These are phyloP conservation scores for Diplotaxis tenuifolia DNA, from an alignment of 345 rosid genomes.

Conservation along the genomic window DNA sequence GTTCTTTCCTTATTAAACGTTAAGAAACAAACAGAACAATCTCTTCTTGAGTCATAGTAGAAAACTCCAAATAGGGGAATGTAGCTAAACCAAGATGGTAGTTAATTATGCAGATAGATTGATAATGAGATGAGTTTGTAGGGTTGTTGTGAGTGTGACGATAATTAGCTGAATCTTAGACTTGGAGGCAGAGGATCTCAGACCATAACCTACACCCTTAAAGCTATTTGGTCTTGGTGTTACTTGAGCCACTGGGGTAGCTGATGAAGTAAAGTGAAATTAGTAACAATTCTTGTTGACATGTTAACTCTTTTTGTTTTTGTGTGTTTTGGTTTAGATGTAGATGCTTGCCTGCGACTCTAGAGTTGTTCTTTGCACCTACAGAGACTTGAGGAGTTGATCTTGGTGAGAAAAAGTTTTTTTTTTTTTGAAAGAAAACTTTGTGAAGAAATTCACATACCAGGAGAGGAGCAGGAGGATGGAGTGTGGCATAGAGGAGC, in stretches of 20 bases:
- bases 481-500: slow-evolving; percentile 53
- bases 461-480: slow-evolving; percentile 54
- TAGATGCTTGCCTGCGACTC: slow-evolving; percentile 46
- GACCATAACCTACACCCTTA: slow-evolving; percentile 42
- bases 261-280: slow-evolving; percentile 31
- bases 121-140: slow-evolving; percentile 26
- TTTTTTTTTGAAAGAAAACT: neutral
- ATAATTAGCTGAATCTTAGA: slow-evolving; percentile 23
- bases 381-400: slow-evolving; percentile 46
- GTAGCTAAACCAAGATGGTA: slow-evolving; percentile 7
- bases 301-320: neutral
- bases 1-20: no score
- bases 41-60: neutral
- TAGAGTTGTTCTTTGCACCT: slow-evolving; percentile 42
- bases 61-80: neutral
- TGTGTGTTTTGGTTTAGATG: slow-evolving; percentile 2
- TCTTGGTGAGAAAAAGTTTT: slow-evolving; percentile 30
- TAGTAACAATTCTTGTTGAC: neutral
- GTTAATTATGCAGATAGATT: slow-evolving; percentile 1
- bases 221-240: slow-evolving; percentile 47
- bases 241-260: slow-evolving; percentile 49
- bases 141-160: slow-evolving; percentile 33
- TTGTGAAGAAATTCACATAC: neutral
- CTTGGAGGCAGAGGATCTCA: slow-evolving; percentile 36
- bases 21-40: neutral